Evolutionary conservation across 2,329 filamentous ascomycete genomes (phyloP).

Genomic region (Clarireedia homoeocarpa): DNA sequence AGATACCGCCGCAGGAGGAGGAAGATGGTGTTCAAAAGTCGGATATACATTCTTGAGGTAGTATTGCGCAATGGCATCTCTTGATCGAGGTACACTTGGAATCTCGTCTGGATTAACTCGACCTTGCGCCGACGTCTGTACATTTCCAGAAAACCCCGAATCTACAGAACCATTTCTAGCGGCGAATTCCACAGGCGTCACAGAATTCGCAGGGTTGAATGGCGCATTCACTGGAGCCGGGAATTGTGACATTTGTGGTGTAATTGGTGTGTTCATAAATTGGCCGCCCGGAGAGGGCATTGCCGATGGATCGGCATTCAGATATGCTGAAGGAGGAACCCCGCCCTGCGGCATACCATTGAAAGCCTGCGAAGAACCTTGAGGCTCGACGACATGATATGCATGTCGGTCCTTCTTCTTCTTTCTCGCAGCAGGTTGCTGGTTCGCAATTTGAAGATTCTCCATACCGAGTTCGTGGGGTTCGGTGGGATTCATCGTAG

Average conservation of each 20-base stretch:
- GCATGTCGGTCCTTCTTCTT: constrained; percentile 96
- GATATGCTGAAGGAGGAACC: constrained; percentile 47
- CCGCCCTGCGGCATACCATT: constrained; percentile 57
- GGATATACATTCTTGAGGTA: constrained; percentile 86
- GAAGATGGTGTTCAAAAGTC: constrained; percentile 89
- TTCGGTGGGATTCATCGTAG: neutral
- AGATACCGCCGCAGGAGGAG: constrained; percentile 78
- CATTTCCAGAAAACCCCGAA: constrained; percentile 34
- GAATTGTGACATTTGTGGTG: constrained; percentile 48
- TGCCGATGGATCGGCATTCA: constrained; percentile 45
- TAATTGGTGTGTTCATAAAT: constrained; percentile 38
- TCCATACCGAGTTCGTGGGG: constrained; percentile 9
- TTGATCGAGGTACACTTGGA: constrained; percentile 78
- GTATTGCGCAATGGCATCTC: constrained; percentile 74
- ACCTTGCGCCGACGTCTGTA: constrained; percentile 57
- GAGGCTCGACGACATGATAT: constrained; percentile 76
- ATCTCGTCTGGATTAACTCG: constrained; percentile 87
- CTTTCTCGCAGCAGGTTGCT: constrained; percentile 38
- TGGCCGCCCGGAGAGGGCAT: constrained; percentile 36
- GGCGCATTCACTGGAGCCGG: constrained; percentile 47
- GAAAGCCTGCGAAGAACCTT: constrained; percentile 61
- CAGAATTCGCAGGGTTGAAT: constrained; percentile 38
- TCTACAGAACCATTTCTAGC: constrained; percentile 34
- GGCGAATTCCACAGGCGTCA: constrained; percentile 39
- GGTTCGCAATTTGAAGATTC: constrained; percentile 9